Conservation (phyloP, 1,139 yeast genomes). For the Geotrichum fermentans region DNA sequence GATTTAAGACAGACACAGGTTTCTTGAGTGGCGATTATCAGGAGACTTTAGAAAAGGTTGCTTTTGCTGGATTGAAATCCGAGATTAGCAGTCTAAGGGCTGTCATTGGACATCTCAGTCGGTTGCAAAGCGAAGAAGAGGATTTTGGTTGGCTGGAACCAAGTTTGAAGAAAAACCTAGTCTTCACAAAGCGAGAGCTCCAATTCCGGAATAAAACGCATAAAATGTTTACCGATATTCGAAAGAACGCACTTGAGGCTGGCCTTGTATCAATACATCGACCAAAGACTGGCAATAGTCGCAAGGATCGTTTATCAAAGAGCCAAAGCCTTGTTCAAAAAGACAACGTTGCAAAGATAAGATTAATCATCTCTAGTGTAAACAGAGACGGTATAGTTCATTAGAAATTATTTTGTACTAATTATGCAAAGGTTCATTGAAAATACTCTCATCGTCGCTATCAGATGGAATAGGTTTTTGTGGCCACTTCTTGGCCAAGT, state of each 20-base stretch:
- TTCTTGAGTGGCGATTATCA: slow-evolving; percentile 14
- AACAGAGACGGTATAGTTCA: neutral
- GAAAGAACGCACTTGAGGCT: slow-evolving; percentile 20
- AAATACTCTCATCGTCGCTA: slow-evolving; percentile 3
- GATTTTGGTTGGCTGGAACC: slow-evolving; percentile 12
- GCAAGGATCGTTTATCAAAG: neutral
- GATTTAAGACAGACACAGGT: slow-evolving; percentile 2
- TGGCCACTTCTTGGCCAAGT: slow-evolving; percentile 78
- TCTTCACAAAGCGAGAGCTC: slow-evolving; percentile 15
- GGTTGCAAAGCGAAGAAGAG: neutral
- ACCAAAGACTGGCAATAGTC: slow-evolving; percentile 9
- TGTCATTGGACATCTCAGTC: slow-evolving; percentile 21
- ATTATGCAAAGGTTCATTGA: slow-evolving; percentile 1
- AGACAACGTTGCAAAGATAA: slow-evolving; percentile 8
- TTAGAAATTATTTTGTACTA: neutral
- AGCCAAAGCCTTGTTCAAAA: slow-evolving; percentile 2
- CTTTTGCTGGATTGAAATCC: slow-evolving; percentile 21
- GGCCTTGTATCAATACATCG: slow-evolving; percentile 18
- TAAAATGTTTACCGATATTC: slow-evolving; percentile 21
- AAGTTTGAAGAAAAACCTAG: neutral
- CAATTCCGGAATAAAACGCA: slow-evolving; percentile 9
- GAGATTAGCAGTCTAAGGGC: slow-evolving; percentile 24
- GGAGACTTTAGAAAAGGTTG: slow-evolving; percentile 20
- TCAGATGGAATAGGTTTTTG: slow-evolving; percentile 14
- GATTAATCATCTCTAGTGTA: slow-evolving; percentile 7